A percentile compares a stretch with the other conserved stretches of the same genome.
Conservation (phyloP, 768 basidiomycete species). For the Macrolepiota albuminosa region DNA sequence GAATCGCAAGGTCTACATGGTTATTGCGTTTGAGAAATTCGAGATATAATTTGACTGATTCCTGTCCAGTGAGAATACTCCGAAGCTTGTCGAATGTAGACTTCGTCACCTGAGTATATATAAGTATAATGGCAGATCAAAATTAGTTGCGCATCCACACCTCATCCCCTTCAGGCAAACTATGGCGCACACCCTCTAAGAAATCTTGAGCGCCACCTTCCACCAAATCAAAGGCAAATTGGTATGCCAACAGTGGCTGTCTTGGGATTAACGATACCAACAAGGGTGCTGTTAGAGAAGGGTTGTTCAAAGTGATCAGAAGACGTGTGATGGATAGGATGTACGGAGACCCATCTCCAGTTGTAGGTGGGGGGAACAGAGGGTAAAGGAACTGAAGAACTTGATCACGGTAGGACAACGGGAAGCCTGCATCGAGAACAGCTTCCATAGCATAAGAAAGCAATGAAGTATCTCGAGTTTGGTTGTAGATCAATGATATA, state of each 20-base stretch:
- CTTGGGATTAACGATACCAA: conserved; percentile 65
- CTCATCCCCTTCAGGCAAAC: conserved; percentile 63
- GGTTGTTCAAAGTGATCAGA: conserved; percentile 81
- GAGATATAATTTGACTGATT: conserved; percentile 88
- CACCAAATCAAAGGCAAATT: conserved; percentile 92
- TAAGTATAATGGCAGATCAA: background rate
- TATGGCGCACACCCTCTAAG: conserved; percentile 67
- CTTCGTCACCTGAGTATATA: conserved; percentile 45
- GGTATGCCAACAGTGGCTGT: conserved; percentile 81
- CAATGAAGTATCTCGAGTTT: conserved; percentile 70
- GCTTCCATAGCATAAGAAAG: conserved; percentile 92
- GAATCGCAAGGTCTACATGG: conserved; percentile 84
- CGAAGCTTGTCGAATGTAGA: conserved; percentile 70
- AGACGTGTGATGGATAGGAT: conserved; percentile 82
- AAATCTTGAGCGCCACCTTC: conserved; percentile 95
- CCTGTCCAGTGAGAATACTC: conserved; percentile 84
- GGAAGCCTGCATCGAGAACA: conserved; percentile 85
- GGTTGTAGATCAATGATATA: conserved; percentile 69
- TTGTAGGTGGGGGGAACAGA: conserved; percentile 77
- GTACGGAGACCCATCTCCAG: conserved; percentile 70
- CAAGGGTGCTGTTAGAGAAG: conserved; percentile 72
- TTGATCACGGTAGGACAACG: conserved; percentile 79
- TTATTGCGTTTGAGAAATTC: conserved; percentile 96
- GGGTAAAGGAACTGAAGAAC: conserved; percentile 75
- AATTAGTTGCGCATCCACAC: conserved; percentile 30